A percentile compares a stretch with the other conserved stretches of the same genome.
Evolutionary conservation across 2,329 filamentous ascomycete species (phyloP).

Genomic region (Aspergillus fijiensis): DNA sequence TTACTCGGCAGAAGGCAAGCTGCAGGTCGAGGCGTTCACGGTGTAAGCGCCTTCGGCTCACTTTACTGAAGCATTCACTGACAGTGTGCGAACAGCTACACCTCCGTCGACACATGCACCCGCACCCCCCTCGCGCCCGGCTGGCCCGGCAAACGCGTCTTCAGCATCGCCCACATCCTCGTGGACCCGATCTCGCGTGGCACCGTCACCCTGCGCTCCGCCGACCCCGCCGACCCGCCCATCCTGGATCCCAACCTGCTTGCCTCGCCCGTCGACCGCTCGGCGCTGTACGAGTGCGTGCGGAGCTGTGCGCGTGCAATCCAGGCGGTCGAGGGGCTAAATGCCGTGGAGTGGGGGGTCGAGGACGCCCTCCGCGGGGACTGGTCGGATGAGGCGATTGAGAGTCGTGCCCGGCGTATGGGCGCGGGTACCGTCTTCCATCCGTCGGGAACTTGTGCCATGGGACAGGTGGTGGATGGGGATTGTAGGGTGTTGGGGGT

Average conservation of each 20-base stretch:
- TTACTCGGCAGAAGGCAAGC: background rate
- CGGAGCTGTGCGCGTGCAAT: background rate
- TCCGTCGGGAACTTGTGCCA: background rate
- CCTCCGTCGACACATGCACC: background rate
- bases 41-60: background rate
- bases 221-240: background rate
- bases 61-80: background rate
- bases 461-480: background rate
- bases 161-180: conserved; percentile 1
- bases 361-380: background rate
- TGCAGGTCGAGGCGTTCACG: background rate
- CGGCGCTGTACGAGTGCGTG: background rate
- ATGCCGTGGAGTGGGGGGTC: background rate
- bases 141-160: conserved; percentile 1
- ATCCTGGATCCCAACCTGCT: background rate
- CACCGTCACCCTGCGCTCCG: background rate
- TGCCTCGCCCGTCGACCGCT: conserved; percentile 1
- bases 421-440: background rate
- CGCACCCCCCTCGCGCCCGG: background rate
- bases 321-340: background rate
- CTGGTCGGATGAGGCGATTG: background rate
- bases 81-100: background rate
- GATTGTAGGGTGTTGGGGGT: background rate
- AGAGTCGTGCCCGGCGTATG: background rate
- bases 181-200: background rate